Conservation (phyloP, 1,284 basidiomycete species). For the Rhizoctonia solani region DNA sequence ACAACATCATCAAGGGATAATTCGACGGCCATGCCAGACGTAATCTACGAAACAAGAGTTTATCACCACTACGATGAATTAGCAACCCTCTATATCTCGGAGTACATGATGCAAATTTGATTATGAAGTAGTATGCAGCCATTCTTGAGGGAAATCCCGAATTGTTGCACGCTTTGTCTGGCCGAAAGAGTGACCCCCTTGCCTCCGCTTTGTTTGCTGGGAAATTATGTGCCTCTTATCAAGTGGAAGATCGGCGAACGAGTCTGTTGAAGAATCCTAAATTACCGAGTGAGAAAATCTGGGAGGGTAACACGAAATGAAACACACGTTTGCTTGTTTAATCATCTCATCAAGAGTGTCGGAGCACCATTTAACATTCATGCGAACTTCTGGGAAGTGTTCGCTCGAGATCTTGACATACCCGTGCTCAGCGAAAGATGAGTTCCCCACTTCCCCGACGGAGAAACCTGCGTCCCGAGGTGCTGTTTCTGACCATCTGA, state of each 20-base stretch:
- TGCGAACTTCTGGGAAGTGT: conserved; percentile 70
- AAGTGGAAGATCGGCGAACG: conserved; percentile 68
- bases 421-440: conserved; percentile 53
- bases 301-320: background rate
- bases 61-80: no score
- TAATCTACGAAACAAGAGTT: no score
- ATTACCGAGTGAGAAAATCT: conserved; percentile 19
- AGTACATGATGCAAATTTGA: no score
- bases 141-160: conserved; percentile 78
- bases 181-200: conserved; percentile 65
- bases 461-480: conserved; percentile 67
- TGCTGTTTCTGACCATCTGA: conserved; percentile 75
- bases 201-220: conserved; percentile 67
- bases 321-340: conserved; percentile 70
- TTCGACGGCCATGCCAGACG: no score
- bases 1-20: no score
- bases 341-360: conserved; percentile 76
- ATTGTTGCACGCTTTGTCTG: conserved; percentile 65
- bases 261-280: conserved; percentile 55
- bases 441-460: conserved; percentile 43
- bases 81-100: no score
- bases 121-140: conserved; percentile 55
- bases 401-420: conserved; percentile 87
- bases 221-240: conserved; percentile 77
- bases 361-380: conserved; percentile 87